These are phyloP conservation scores for Hanseniaspora gamundiae DNA, from an alignment of 1,139 yeast species.

Conservation along the genomic window DNA sequence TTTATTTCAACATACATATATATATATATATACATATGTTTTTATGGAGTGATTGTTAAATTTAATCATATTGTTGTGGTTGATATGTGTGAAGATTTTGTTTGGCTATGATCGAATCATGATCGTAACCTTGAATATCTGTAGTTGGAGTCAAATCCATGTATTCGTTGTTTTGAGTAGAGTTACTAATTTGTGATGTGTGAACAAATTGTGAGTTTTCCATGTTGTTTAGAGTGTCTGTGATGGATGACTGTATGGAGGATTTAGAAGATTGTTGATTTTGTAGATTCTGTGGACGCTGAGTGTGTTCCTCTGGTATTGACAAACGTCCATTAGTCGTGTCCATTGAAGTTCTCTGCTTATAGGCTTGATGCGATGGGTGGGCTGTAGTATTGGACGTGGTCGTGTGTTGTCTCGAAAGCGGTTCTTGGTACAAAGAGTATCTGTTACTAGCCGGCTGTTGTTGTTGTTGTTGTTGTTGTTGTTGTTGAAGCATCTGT, in stretches of 20 bases:
- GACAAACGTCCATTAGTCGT: not conserved
- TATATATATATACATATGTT: not conserved
- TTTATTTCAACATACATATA: no score
- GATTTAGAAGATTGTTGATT: not conserved
- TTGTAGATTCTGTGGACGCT: not conserved
- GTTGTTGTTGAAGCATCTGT: no score
- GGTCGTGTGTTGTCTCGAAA: not conserved
- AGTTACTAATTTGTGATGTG: not conserved
- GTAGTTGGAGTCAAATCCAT: constrained; percentile 1
- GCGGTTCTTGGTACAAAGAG: not conserved
- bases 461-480: constrained; percentile 4
- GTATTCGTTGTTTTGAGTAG: not conserved
- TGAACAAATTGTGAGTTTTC: not conserved
- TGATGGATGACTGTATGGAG: not conserved
- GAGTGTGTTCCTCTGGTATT: no score
- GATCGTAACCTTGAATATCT: not conserved
- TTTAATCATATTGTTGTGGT: no score
- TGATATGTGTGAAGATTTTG: no score
- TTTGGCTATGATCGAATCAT: no score
- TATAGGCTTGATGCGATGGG: not conserved
- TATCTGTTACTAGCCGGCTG: not conserved
- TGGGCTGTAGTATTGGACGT: no score
- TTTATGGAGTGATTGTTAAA: not conserved
- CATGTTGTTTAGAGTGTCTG: not conserved
- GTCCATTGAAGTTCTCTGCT: not conserved